These are phyloP conservation scores for Apiosordaria backusii DNA, from an alignment of 495 filamentous ascomycete species.

Conservation along the genomic window DNA sequence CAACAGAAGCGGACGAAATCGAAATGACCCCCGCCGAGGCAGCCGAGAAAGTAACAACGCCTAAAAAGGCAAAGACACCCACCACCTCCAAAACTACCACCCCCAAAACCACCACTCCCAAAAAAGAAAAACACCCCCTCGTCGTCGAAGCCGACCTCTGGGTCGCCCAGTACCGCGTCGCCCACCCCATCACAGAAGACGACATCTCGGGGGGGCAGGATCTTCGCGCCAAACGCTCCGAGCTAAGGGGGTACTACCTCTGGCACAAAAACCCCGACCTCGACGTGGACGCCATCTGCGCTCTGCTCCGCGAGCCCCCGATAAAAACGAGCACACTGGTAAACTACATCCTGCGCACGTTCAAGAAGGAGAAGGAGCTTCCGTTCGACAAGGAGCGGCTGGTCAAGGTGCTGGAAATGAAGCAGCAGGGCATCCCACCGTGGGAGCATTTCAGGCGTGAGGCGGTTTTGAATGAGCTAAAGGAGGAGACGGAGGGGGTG, in stretches of 20 bases:
- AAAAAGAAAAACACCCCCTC: slow-evolving; percentile 26
- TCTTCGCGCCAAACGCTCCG: slow-evolving; percentile 18
- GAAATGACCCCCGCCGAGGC: slow-evolving; percentile 4
- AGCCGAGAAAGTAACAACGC: slow-evolving; percentile 12
- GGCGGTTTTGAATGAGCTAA: neutral
- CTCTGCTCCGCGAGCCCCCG: slow-evolving; percentile 53
- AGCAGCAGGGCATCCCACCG: neutral
- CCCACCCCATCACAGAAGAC: slow-evolving; percentile 19
- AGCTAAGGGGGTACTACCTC: slow-evolving; percentile 59
- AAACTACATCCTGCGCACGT: slow-evolving; percentile 48
- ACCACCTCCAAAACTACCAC: slow-evolving; percentile 3
- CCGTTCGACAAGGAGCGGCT: slow-evolving; percentile 37
- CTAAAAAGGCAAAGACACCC: slow-evolving; percentile 7
- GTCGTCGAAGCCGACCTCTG: slow-evolving; percentile 37
- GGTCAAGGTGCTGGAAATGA: slow-evolving; percentile 27
- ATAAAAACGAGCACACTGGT: slow-evolving; percentile 48
- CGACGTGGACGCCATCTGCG: slow-evolving; percentile 43
- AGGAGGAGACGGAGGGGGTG: neutral
- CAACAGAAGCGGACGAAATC: slow-evolving; percentile 31
- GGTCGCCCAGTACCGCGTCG: slow-evolving; percentile 28
- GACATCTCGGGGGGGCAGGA: neutral
- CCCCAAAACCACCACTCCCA: slow-evolving; percentile 4
- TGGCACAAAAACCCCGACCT: slow-evolving; percentile 53
- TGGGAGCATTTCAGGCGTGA: neutral
- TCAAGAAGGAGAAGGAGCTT: slow-evolving; percentile 40